A percentile compares a stretch with the other conserved stretches of the same genome.
These are phyloP conservation scores for Bremia lactucae DNA, from an alignment of 352 stramenopile species.

Conservation along the genomic window DNA sequence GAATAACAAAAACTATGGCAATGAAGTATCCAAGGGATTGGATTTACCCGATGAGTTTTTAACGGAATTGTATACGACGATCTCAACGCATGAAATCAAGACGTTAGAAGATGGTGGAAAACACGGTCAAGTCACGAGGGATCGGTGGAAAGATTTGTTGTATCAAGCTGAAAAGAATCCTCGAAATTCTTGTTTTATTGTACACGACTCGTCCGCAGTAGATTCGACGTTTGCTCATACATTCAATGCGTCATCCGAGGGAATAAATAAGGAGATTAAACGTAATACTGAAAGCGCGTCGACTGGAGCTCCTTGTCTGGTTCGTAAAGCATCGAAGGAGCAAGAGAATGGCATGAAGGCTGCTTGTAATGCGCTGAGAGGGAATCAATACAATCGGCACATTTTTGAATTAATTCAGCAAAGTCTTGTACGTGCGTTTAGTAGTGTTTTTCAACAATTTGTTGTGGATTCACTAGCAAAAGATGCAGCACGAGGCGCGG, in stretches of 20 bases:
- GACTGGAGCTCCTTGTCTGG: slow-evolving; percentile 1
- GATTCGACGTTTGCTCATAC: slow-evolving; percentile 13
- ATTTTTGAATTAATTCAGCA: slow-evolving; percentile 57
- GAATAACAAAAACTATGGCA: slow-evolving; percentile 86
- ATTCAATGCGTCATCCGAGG: too few relatives aligned
- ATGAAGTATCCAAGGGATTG: slow-evolving; percentile 64
- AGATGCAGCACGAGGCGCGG: slow-evolving; percentile 19
- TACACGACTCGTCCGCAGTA: slow-evolving; percentile 31
- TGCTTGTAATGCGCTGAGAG: slow-evolving; percentile 6
- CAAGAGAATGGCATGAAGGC: slow-evolving; percentile 4
- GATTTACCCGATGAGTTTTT: slow-evolving; percentile 68
- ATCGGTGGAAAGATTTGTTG: slow-evolving; percentile 72
- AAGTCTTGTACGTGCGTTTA: slow-evolving; percentile 43
- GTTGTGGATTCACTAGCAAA: slow-evolving; percentile 43
- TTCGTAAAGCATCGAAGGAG: slow-evolving; percentile 9
- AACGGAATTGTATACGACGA: slow-evolving; percentile 61
- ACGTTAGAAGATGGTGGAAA: slow-evolving; percentile 75
- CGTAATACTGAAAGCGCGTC: too few relatives aligned
- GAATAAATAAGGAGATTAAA: too few relatives aligned
- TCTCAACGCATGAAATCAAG: slow-evolving; percentile 68
- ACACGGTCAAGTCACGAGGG: slow-evolving; percentile 62
- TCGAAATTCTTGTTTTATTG: slow-evolving; percentile 46
- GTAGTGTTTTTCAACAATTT: slow-evolving; percentile 67
- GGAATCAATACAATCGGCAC: slow-evolving; percentile 54
- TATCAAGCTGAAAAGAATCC: slow-evolving; percentile 61